Conservation (phyloP, 306 rosid species). For the Citrullus amarus region DNA sequence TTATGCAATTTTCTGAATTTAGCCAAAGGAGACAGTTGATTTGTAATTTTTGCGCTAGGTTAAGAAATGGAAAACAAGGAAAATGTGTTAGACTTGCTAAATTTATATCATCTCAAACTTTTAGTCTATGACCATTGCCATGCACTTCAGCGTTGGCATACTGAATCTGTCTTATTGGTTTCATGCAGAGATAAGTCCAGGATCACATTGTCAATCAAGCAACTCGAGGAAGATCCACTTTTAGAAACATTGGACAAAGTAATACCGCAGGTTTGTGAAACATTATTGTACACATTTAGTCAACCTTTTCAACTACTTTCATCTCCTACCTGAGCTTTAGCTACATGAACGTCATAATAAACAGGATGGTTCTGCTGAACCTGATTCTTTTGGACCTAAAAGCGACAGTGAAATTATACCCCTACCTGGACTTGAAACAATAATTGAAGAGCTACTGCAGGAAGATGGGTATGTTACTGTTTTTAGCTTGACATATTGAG, state of each 20-base stretch:
- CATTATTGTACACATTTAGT: neutral
- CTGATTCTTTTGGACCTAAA: conserved; percentile 25
- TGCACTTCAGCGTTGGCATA: neutral
- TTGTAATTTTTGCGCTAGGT: neutral
- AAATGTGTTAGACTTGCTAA: neutral
- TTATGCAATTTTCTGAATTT: neutral
- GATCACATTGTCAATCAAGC: conserved; percentile 59
- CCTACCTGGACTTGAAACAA: conserved; percentile 86
- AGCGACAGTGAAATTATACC: conserved; percentile 41
- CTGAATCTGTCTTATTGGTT: neutral
- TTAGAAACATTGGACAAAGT: conserved; percentile 92
- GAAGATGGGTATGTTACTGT: conserved; percentile 63
- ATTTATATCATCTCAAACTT: neutral
- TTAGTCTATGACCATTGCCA: neutral
- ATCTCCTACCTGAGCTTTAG: neutral
- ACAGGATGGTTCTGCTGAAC: conserved; percentile 39
- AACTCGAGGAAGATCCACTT: conserved; percentile 93
- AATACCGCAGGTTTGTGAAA: conserved; percentile 71
- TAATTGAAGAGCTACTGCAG: conserved; percentile 53
- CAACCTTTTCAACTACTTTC: neutral
- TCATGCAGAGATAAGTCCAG: conserved; percentile 33
- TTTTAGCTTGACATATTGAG: neutral
- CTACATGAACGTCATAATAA: conserved; percentile 7
- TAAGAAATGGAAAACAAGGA: neutral
- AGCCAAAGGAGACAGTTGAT: neutral